A percentile compares a stretch with the other conserved stretches of the same genome.
Conservation (phyloP, 306 rosid species). For the Alnus rubra region DNA sequence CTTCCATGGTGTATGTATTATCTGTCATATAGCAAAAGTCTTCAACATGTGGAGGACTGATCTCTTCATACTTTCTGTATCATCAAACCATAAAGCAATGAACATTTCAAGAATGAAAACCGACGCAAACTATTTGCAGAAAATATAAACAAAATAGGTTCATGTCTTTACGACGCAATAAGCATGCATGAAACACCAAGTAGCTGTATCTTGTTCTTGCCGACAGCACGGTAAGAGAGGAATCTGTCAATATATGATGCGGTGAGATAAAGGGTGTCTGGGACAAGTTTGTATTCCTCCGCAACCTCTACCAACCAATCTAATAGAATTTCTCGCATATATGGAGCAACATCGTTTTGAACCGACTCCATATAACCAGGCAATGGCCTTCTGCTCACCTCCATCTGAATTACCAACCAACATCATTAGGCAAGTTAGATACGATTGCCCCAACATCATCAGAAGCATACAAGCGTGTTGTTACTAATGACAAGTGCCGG, state of each 20-base stretch:
- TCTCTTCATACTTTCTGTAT: slow-evolving; percentile 48
- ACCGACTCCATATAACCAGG: slow-evolving; percentile 18
- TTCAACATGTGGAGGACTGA: slow-evolving; percentile 39
- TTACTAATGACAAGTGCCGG: not conserved
- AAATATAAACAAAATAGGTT: not conserved
- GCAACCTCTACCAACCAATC: slow-evolving; percentile 53
- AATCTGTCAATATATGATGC: slow-evolving; percentile 43
- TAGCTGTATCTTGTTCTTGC: slow-evolving; percentile 40
- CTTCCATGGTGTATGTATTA: slow-evolving; percentile 36
- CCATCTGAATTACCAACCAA: slow-evolving; percentile 33
- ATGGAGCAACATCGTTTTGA: slow-evolving; percentile 21
- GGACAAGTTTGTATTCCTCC: slow-evolving; percentile 38
- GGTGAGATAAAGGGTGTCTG: slow-evolving; percentile 46
- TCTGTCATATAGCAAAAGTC: slow-evolving; percentile 53
- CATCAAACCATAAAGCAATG: slow-evolving; percentile 16
- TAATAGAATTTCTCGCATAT: slow-evolving; percentile 41
- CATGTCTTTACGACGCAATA: slow-evolving; percentile 39
- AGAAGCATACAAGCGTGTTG: not conserved
- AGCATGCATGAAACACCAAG: slow-evolving; percentile 50
- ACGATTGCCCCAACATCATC: not conserved
- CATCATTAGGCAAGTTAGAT: not conserved
- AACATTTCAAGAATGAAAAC: not conserved
- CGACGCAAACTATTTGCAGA: not conserved
- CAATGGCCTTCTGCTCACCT: slow-evolving; percentile 30
- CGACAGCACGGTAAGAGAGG: slow-evolving; percentile 34